These are phyloP conservation scores for Suillus discolor DNA, from an alignment of 768 basidiomycete species.

Conservation along the genomic window DNA sequence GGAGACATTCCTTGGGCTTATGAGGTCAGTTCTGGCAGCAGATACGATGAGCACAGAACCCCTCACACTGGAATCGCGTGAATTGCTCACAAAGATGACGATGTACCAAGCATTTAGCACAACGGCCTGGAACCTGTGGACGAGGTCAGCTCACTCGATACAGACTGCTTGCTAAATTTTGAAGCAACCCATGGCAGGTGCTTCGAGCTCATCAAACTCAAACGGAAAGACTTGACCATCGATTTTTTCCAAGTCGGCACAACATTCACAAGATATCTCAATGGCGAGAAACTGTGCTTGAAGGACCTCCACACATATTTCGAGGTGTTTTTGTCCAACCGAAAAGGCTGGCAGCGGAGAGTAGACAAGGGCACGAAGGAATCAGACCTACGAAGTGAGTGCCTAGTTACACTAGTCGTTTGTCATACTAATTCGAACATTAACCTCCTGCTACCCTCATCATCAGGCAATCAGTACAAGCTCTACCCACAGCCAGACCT, in stretches of 20 bases:
- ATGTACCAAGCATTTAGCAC: background rate
- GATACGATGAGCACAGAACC: background rate
- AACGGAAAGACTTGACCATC: constrained; percentile 22
- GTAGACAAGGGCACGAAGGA: constrained; percentile 27
- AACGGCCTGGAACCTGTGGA: background rate
- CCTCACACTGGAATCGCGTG: background rate
- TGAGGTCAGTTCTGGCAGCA: background rate
- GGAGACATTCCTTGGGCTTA: background rate
- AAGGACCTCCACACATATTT: constrained; percentile 22
- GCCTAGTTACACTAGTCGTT: too few relatives aligned
- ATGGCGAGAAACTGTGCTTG: constrained; percentile 1
- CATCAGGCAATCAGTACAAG: constrained; percentile 32
- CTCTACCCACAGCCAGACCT: constrained; percentile 37
- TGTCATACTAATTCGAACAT: too few relatives aligned
- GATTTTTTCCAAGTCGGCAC: background rate
- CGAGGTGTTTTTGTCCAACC: constrained; percentile 22
- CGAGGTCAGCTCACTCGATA: background rate
- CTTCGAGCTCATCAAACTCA: constrained; percentile 31
- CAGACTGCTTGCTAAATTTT: background rate
- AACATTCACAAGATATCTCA: constrained; percentile 10
- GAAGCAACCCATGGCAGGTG: constrained; percentile 12
- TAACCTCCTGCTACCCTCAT: background rate
- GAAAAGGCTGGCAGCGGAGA: constrained; percentile 29
- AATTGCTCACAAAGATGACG: background rate
- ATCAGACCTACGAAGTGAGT: constrained; percentile 17